These are phyloP conservation scores for Cyberlindnera lachancei DNA, from an alignment of 805 yeast genomes.

Conservation along the genomic window DNA sequence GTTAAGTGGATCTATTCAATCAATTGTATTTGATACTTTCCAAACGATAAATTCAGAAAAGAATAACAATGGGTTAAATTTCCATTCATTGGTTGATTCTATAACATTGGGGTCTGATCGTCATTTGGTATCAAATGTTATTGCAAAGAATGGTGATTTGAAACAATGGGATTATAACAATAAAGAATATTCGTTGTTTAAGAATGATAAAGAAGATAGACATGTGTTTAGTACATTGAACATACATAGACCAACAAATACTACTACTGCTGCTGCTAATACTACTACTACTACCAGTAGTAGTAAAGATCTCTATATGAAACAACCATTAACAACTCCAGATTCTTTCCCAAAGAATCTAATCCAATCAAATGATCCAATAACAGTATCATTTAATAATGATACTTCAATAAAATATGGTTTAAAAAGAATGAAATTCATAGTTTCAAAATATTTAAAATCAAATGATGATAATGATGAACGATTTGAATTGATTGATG, in stretches of 20 bases:
- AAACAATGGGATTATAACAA: too few species aligned
- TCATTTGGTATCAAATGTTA: constrained; percentile 38
- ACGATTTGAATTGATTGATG: constrained; percentile 45
- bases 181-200: too few species aligned
- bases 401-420: constrained; percentile 14
- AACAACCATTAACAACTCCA: constrained; percentile 14
- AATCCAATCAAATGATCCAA: constrained; percentile 8
- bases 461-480: constrained; percentile 39
- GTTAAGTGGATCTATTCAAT: constrained; percentile 34
- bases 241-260: constrained; percentile 17
- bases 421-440: constrained; percentile 20
- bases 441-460: constrained; percentile 24
- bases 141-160: constrained; percentile 9
- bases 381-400: constrained; percentile 15
- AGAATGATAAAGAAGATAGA: not conserved
- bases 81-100: constrained; percentile 36
- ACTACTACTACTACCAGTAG: too few species aligned
- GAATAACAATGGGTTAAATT: constrained; percentile 5
- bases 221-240: constrained; percentile 24
- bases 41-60: constrained; percentile 34
- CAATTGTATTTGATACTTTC: constrained; percentile 38
- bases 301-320: too few species aligned
- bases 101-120: constrained; percentile 36
- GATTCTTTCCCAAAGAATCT: constrained; percentile 28
- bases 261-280: too few species aligned